Conservation (phyloP, 1,284 basidiomycete species). For the Cystobasidium pallidum region DNA sequence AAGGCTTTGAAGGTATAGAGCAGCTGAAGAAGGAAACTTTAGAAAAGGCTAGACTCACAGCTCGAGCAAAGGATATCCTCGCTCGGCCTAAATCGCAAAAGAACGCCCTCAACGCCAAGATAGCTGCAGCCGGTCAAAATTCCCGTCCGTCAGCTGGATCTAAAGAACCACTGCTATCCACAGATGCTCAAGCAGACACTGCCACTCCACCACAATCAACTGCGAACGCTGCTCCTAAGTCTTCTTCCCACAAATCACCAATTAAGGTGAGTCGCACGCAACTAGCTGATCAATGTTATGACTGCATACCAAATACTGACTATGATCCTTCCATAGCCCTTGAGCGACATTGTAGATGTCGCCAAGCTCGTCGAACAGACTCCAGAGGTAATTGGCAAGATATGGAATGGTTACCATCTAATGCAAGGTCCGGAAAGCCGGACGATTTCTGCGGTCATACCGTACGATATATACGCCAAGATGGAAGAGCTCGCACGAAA, state of each 20-base stretch:
- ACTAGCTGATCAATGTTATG: background rate
- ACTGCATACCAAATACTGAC: constrained; percentile 3
- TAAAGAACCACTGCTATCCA: background rate
- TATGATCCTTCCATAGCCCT: constrained; percentile 62
- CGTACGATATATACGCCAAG: constrained; percentile 70
- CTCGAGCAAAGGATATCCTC: constrained; percentile 28
- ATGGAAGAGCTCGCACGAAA: constrained; percentile 67
- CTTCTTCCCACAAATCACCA: constrained; percentile 24
- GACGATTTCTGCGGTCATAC: constrained; percentile 78
- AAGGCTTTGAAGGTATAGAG: constrained; percentile 48
- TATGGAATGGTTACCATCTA: constrained; percentile 89
- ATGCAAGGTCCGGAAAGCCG: constrained; percentile 70
- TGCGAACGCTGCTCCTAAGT: background rate
- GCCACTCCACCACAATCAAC: background rate
- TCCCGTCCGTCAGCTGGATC: constrained; percentile 13
- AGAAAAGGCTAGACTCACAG: constrained; percentile 9
- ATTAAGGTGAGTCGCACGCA: constrained; percentile 47
- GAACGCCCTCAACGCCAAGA: constrained; percentile 35
- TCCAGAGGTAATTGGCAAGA: constrained; percentile 69
- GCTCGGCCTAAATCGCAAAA: constrained; percentile 19
- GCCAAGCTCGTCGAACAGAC: constrained; percentile 73
- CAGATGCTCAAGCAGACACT: background rate
- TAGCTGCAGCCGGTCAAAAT: constrained; percentile 3
- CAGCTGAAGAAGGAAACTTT: constrained; percentile 44
- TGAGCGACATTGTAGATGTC: constrained; percentile 77